These are phyloP conservation scores for Thermothielavioides terrestris DNA, from an alignment of 495 filamentous ascomycete species.

Conservation along the genomic window DNA sequence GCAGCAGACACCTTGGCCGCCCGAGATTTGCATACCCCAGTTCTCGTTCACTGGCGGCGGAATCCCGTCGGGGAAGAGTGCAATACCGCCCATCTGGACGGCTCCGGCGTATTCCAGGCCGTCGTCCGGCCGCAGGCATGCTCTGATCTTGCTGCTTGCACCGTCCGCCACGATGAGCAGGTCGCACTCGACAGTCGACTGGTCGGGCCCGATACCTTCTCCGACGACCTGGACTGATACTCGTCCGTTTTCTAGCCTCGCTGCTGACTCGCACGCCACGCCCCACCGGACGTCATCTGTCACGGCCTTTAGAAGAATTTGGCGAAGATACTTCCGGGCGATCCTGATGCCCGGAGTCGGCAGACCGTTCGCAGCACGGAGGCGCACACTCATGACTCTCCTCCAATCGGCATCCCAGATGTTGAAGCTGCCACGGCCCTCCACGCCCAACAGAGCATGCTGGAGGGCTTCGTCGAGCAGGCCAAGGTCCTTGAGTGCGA, in stretches of 20 bases:
- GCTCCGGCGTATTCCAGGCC: constrained; percentile 26
- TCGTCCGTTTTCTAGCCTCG: constrained; percentile 8
- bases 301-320: constrained; percentile 17
- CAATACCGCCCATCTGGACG: constrained; percentile 23
- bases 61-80: constrained; percentile 17
- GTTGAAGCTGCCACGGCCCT: constrained; percentile 15
- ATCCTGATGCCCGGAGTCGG: constrained; percentile 18
- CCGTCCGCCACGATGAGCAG: constrained; percentile 34
- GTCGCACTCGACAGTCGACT: constrained; percentile 25
- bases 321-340: constrained; percentile 15
- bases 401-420: constrained; percentile 22
- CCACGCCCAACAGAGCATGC: constrained; percentile 9
- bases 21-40: constrained; percentile 26
- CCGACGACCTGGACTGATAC: constrained; percentile 2
- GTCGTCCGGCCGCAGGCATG: constrained; percentile 26
- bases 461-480: constrained; percentile 15
- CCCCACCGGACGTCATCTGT: constrained; percentile 20
- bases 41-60: constrained; percentile 22
- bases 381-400: constrained; percentile 15
- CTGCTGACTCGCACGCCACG: constrained; percentile 11
- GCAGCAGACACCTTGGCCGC: constrained; percentile 23
- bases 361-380: constrained; percentile 7
- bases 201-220: constrained; percentile 2
- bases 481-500: constrained; percentile 18
- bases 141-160: constrained; percentile 31